A percentile compares a stretch with the other conserved stretches of the same genome.
These are phyloP conservation scores for Brachypodium distachyon DNA, from an alignment of 202 grass and related monocot genomes.

Conservation along the genomic window DNA sequence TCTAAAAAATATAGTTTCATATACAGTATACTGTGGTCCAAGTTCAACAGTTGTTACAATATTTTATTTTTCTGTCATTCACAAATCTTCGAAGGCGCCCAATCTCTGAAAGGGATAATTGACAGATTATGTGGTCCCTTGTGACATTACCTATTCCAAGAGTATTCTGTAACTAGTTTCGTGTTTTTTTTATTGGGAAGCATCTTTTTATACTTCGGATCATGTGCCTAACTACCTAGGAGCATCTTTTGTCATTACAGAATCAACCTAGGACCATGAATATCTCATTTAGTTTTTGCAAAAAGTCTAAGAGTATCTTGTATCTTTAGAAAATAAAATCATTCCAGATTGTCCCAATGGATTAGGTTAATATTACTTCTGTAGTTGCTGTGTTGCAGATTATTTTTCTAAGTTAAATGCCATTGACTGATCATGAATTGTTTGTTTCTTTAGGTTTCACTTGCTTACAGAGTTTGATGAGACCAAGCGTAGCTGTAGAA, in stretches of 20 bases:
- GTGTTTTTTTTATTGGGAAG: slow-evolving; percentile 2
- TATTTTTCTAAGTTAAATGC: background rate
- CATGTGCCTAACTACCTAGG: slow-evolving; percentile 8
- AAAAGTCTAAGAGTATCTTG: background rate
- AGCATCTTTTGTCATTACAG: background rate
- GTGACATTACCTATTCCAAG: slow-evolving; percentile 19
- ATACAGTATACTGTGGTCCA: slow-evolving; percentile 27
- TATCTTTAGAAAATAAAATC: slow-evolving; percentile 14
- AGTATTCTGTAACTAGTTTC: slow-evolving; percentile 1
- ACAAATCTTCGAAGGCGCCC: background rate
- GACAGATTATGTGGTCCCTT: slow-evolving; percentile 22
- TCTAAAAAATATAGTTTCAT: background rate
- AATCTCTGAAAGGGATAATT: background rate
- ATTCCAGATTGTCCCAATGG: too few relatives aligned
- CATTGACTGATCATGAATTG: slow-evolving; percentile 1
- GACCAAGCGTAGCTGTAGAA: slow-evolving; percentile 85
- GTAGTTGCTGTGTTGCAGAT: background rate
- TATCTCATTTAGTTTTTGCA: background rate
- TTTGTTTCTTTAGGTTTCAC: slow-evolving; percentile 66
- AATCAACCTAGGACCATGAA: background rate
- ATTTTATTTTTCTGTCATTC: slow-evolving; percentile 5
- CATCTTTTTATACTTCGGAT: slow-evolving; percentile 10
- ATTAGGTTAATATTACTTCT: too few relatives aligned
- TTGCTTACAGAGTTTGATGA: slow-evolving; percentile 90
- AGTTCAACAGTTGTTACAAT: slow-evolving; percentile 15